A percentile compares a stretch with the other conserved stretches of the same genome.
Evolutionary conservation across 2,329 filamentous ascomycete genomes (phyloP).

Genomic region (Pezizomycotina sp.): DNA sequence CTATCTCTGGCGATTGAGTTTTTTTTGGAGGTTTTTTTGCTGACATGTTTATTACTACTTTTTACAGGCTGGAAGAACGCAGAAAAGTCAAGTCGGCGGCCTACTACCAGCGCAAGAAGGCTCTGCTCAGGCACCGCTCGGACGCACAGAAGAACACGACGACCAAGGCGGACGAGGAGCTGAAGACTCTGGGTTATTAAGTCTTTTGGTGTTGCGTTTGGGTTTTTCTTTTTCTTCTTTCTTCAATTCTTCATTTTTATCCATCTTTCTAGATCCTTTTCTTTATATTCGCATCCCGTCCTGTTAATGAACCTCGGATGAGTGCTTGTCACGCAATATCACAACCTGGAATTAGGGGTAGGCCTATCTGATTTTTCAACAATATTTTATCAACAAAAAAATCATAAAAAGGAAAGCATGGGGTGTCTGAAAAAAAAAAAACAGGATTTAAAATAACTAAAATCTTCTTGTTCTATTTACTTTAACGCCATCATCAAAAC

Average conservation of each 20-base stretch:
- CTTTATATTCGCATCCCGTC: neutral
- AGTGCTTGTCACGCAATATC: neutral
- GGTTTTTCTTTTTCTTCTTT: constrained; percentile 3
- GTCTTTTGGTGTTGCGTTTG: constrained; percentile 10
- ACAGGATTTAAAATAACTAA: too few relatives aligned
- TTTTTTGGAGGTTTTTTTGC: constrained; percentile 4
- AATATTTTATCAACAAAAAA: neutral
- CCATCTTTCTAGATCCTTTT: constrained; percentile 9
- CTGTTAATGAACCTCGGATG: neutral
- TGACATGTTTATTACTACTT: constrained; percentile 20
- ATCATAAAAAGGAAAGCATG: too few relatives aligned
- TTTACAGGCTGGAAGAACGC: constrained; percentile 81
- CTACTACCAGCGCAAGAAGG: constrained; percentile 99
- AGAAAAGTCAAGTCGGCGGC: constrained; percentile 98
- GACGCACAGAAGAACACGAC: constrained; percentile 22
- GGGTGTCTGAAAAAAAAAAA: too few relatives aligned
- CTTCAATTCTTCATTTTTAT: neutral
- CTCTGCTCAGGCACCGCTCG: constrained; percentile 71
- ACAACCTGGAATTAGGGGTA: neutral
- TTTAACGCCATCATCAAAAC: constrained; percentile 9
- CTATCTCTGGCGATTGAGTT: constrained; percentile 2
- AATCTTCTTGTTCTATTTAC: constrained; percentile 8
- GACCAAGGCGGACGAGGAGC: constrained; percentile 22
- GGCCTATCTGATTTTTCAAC: neutral
- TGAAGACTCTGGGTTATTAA: constrained; percentile 25